These are phyloP conservation scores for Psidium friedrichsthalianum DNA, from an alignment of 345 rosid species.

Conservation along the genomic window DNA sequence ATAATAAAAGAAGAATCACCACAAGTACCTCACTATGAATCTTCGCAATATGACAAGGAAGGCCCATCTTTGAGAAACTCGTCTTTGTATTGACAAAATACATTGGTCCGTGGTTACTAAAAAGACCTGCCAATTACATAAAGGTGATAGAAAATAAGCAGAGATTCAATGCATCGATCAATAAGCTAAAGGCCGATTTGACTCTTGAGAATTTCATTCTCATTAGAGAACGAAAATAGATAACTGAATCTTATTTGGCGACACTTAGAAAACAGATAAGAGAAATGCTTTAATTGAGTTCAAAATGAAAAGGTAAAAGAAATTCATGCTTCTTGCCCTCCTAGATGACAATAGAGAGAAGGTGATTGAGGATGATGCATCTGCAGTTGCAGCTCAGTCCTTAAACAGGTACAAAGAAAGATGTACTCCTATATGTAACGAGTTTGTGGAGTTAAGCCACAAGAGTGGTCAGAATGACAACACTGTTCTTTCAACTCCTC, in stretches of 20 bases:
- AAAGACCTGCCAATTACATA: constrained; percentile 59
- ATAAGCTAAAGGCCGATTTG: background rate
- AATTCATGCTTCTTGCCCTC: background rate
- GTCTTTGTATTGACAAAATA: constrained; percentile 81
- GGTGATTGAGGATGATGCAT: background rate
- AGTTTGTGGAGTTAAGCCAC: background rate
- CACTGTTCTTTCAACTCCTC: background rate
- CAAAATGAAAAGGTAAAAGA: background rate
- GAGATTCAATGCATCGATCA: background rate
- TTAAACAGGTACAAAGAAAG: background rate
- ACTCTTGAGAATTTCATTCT: background rate
- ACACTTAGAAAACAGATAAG: background rate
- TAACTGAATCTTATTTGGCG: background rate
- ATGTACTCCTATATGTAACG: background rate
- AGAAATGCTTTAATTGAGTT: background rate
- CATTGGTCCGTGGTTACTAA: constrained; percentile 96
- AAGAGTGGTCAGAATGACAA: background rate
- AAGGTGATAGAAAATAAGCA: background rate
- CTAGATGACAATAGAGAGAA: background rate
- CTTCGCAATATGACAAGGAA: constrained; percentile 91
- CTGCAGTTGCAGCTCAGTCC: background rate
- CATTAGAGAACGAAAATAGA: background rate
- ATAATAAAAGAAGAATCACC: background rate
- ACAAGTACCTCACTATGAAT: constrained; percentile 88
- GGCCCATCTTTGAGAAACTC: constrained; percentile 84